Evolutionary conservation across 2,329 filamentous ascomycete species (phyloP), one percentile per base, ranked within the genome.

Genomic region (Elsinoe australis): DNA sequence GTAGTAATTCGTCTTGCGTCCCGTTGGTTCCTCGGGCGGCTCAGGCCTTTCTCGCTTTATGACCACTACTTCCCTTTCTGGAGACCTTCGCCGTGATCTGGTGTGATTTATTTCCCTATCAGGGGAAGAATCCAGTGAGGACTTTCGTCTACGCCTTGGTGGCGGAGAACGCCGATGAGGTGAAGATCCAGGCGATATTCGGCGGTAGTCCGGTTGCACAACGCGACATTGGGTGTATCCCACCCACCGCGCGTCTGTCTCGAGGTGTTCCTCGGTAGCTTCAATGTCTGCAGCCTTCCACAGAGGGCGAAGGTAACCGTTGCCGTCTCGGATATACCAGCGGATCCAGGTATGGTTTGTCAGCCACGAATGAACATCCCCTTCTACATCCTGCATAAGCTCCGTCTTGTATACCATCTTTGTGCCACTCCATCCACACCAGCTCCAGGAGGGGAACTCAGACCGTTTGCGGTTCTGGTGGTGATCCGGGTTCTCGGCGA

Each of bases 361-460:
- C 5, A 67, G 54, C 64, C 65, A 67, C n/a, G 62, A 56, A 2
- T 54, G 51, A 1, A 65, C 53, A 47, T 66, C 58, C 4, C 45
- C 38, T 5, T 61, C 38, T 24, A 52, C 54, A 14, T 59, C 61
- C 1, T 51, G 53, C 2, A 65, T 31, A 22, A 56, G 44, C 18
- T 52, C 41, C 17, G 41, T 41, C 8, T 52, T 52, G 42, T 63
- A 60, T 4, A 52, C 54, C 3, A 55, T 54, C 28, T 49, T 44
- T 4, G 17, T 32, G 3, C 54, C 54, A 4, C 53, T 52, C 64
- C 64, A 67, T 1, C 64, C 64, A 31, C 54, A 55, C 64, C 63
- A 67, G 2, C 61, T 61, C 64, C 65, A 67, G 33, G 55, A 65
- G 1, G 64, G 64, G 28, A 66, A 64, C 21, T 59, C 45, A 29